These are phyloP conservation scores for Pseudonitzschia pungens DNA, from an alignment of 108 stramenopile species.

Conservation along the genomic window DNA sequence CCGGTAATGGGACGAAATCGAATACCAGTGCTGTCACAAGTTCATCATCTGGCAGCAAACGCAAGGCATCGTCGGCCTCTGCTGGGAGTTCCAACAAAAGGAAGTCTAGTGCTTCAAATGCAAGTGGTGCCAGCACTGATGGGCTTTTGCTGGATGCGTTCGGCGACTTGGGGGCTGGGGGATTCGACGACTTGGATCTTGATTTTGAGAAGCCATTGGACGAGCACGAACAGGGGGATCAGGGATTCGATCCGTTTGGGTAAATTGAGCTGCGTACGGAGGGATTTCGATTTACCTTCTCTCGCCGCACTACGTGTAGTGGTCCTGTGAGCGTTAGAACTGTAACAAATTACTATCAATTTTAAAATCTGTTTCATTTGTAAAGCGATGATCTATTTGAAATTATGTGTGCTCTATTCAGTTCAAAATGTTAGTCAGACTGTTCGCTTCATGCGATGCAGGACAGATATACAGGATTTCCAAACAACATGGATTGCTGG, in stretches of 20 bases:
- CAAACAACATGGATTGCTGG: no score
- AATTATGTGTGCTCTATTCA: no score
- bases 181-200: slow-evolving; percentile 36
- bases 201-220: slow-evolving; percentile 36
- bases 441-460: no score
- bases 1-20: slow-evolving; percentile 3
- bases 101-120: background rate
- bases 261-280: background rate
- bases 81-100: background rate
- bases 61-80: slow-evolving; percentile 10
- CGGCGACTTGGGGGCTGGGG: background rate
- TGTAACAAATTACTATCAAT: no score
- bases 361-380: no score
- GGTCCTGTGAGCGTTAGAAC: no score
- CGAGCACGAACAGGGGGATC: slow-evolving; percentile 11
- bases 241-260: background rate
- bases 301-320: background rate
- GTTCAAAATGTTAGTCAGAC: no score
- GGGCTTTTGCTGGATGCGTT: background rate
- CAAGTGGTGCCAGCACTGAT: slow-evolving; percentile 10
- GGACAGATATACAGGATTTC: no score
- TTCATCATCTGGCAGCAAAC: slow-evolving; percentile 10
- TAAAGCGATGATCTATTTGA: no score
- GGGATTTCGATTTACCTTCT: background rate
- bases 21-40: slow-evolving; percentile 5